Evolutionary conservation across 192 early-diverging fungal genomes (phyloP), one percentile per base, ranked within the genome.

Genomic region (Coemansia erecta): DNA sequence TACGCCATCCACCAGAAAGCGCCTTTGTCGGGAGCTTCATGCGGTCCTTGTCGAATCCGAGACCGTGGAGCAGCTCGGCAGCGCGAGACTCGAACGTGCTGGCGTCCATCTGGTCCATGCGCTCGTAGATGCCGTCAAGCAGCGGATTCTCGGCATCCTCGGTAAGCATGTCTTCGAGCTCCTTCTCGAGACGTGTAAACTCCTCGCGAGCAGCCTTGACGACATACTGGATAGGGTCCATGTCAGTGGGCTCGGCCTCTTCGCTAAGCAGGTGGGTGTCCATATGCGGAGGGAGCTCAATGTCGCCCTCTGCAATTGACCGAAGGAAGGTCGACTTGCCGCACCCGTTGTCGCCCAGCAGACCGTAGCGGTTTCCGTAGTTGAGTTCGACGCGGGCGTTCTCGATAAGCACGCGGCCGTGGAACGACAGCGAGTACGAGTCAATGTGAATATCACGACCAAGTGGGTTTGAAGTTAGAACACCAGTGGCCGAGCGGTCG

Each of bases 1-100:
- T 99, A 60, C 97, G 86, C 97, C 97, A 99, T 72, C 97, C 97
- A 87, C 97, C 97, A 71, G 95, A 98, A 73, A 99, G 86, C 66
- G 95, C 92, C 84, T 92, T 94, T 50, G 97, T 99, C 64, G 83
- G 84, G 81, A 92, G 89, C 65, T 85, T 80, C 95, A 98, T 98
- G 54, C 89, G 89, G 31, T 83, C 80, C 63, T 88, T 83, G 58
- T 73, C 82, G 80, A 99, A 99, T 53, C 97, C 97, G 41, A 99
- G 84, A 86, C 97, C 97, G 72, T 91, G 70, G 37, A 99, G 84
- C 44, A 99, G 85, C 58, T 86, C 87, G 24, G 89, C 88, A 22
- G 95, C 97, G 58, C 95, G 89, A 42, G 90, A 75, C 66, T 98
- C 94, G 73, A 99, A 99, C 26, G 97, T 98, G 53, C 86, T 67